A percentile compares a stretch with the other conserved stretches of the same genome.
These are phyloP conservation scores for Trichoderma asperelloides DNA, from an alignment of 495 filamentous ascomycete genomes.

Conservation along the genomic window DNA sequence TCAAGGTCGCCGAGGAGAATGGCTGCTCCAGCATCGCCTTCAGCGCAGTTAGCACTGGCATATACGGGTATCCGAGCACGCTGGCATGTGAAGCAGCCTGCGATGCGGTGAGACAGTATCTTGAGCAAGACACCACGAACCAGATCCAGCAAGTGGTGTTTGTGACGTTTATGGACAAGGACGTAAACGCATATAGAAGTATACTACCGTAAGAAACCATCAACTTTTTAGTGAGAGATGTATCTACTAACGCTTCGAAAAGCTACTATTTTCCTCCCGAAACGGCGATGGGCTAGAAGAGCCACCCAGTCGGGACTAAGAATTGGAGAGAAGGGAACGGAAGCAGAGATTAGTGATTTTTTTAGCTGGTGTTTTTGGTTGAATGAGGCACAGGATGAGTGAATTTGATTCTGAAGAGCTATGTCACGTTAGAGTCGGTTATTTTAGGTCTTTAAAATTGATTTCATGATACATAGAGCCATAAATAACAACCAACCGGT, in stretches of 20 bases:
- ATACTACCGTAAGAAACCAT: constrained; percentile 57
- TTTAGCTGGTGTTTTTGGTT: no score
- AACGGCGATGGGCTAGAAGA: not conserved
- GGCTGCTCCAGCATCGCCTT: constrained; percentile 70
- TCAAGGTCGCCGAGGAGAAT: constrained; percentile 62
- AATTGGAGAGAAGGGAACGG: not conserved
- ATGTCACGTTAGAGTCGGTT: no score
- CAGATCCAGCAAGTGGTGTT: constrained; percentile 69
- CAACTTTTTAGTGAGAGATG: not conserved
- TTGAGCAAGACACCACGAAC: constrained; percentile 47
- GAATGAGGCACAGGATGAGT: no score
- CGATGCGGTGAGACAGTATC: constrained; percentile 59
- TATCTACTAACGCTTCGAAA: not conserved
- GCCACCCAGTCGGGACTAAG: not conserved
- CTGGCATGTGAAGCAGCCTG: constrained; percentile 63
- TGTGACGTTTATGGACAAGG: constrained; percentile 70
- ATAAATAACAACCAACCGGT: no score
- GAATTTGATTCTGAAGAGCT: no score
- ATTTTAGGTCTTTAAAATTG: no score
- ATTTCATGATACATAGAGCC: no score
- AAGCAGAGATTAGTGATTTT: no score
- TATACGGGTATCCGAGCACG: constrained; percentile 77
- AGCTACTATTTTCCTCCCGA: not conserved
- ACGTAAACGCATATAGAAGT: constrained; percentile 60
- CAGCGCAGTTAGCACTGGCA: constrained; percentile 70